Evolutionary conservation across 164 flowering plant genomes (phyloP).

Genomic region (Aristolochia contorta): DNA sequence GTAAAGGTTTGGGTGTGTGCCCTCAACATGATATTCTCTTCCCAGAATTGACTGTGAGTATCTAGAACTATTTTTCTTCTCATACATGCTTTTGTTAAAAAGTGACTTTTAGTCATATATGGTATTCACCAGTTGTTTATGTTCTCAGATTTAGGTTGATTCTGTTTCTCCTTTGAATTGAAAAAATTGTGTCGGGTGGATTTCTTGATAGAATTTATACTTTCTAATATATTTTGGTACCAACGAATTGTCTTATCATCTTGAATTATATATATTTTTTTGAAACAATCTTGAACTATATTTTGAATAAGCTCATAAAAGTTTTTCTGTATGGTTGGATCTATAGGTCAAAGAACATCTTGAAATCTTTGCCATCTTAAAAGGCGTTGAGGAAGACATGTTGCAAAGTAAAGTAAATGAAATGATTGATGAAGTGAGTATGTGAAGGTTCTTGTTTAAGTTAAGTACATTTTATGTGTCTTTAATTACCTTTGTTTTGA

Average conservation of each 20-base stretch:
- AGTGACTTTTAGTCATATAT: no score
- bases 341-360: conserved; percentile 93
- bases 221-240: no score
- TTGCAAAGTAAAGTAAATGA: conserved; percentile 48
- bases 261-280: no score
- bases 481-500: neutral
- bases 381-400: conserved; percentile 70
- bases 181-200: no score
- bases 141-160: no score
- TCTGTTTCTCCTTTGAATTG: no score
- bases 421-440: conserved; percentile 85
- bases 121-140: neutral
- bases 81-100: no score
- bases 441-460: neutral
- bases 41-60: conserved; percentile 83
- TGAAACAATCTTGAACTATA: neutral
- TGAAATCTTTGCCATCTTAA: conserved; percentile 78
- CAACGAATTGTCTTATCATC: neutral
- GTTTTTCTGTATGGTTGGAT: neutral
- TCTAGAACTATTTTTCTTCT: conserved; percentile 2
- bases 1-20: conserved; percentile 88
- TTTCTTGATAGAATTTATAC: no score
- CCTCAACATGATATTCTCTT: conserved; percentile 94
- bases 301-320: neutral
- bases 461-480: neutral